A percentile compares a stretch with the other conserved stretches of the same genome.
Conservation (phyloP, 331 rosid genomes). For the Saraca asoca region DNA sequence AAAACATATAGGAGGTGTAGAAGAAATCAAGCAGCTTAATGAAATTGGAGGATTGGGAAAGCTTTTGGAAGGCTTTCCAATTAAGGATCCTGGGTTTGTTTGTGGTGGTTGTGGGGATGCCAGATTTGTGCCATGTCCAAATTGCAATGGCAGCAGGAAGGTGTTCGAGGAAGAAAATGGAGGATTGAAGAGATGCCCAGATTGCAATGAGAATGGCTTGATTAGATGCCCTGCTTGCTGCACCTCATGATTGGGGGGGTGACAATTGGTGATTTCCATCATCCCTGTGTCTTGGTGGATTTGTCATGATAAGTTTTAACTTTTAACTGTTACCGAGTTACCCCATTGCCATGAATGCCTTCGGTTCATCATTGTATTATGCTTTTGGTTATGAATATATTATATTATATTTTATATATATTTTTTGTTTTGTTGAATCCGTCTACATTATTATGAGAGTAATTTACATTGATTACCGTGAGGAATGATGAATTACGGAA, state of each 20-base stretch:
- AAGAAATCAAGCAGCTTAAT: constrained; percentile 62
- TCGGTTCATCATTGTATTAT: constrained; percentile 25
- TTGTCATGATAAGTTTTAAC: constrained; percentile 37
- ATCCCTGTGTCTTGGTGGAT: constrained; percentile 6
- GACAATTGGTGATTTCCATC: neutral
- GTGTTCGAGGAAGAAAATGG: constrained; percentile 66
- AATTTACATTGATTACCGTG: no score
- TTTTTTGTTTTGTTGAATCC: constrained; percentile 2
- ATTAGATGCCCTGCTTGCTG: constrained; percentile 69
- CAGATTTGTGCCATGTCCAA: constrained; percentile 74
- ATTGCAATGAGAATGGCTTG: constrained; percentile 90
- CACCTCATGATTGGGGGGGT: constrained; percentile 35
- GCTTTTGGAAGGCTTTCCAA: constrained; percentile 58
- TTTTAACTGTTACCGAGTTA: neutral
- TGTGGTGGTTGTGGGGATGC: constrained; percentile 77
- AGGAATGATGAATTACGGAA: no score
- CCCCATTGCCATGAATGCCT: constrained; percentile 19
- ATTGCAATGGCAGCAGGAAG: constrained; percentile 75
- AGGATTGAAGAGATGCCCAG: constrained; percentile 59
- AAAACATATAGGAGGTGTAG: constrained; percentile 68
- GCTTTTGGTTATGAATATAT: constrained; percentile 1
- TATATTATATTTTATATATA: neutral
- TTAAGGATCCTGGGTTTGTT: constrained; percentile 53
- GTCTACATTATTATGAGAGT: no score
- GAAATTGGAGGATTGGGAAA: constrained; percentile 65